These are phyloP conservation scores for Coemansia sp. DNA, from an alignment of 192 early-diverging fungal genomes.

Conservation along the genomic window DNA sequence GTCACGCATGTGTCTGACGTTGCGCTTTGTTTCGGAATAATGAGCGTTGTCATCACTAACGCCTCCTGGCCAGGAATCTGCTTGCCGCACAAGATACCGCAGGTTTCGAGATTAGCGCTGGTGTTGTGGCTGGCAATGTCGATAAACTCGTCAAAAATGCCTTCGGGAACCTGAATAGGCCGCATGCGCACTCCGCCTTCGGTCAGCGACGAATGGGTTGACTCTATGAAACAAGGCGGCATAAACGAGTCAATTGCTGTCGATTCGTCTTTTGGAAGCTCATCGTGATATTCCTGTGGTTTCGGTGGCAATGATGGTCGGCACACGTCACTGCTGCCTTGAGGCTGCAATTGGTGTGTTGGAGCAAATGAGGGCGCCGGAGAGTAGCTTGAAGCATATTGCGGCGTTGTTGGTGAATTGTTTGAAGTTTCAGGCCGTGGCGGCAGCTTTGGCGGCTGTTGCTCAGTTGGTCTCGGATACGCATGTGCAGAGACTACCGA, in stretches of 20 bases:
- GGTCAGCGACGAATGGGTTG: constrained; percentile 48
- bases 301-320: constrained; percentile 40
- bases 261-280: not conserved
- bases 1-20: constrained; percentile 85
- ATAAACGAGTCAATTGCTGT: constrained; percentile 15
- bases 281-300: constrained; percentile 38
- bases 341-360: not conserved
- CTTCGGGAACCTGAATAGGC: constrained; percentile 63
- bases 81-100: constrained; percentile 78
- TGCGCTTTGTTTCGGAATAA: constrained; percentile 87
- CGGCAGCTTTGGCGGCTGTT: constrained; percentile 17
- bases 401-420: not conserved
- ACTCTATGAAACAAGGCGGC: constrained; percentile 30
- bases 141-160: constrained; percentile 68
- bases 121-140: constrained; percentile 74
- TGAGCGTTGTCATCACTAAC: constrained; percentile 64
- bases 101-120: constrained; percentile 78
- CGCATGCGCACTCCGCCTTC: constrained; percentile 66
- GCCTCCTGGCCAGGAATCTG: constrained; percentile 55
- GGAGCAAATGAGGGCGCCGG: not conserved
- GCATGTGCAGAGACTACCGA: not conserved
- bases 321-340: not conserved
- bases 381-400: not conserved
- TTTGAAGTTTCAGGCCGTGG: constrained; percentile 14
- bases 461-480: constrained; percentile 3